Percentiles rank a stretch among this genome's conserved stretches.
phyloP scores from a whole-genome alignment of 2,329 filamentous ascomycete species.

The Trichoderma afroharzianum region DNA sequence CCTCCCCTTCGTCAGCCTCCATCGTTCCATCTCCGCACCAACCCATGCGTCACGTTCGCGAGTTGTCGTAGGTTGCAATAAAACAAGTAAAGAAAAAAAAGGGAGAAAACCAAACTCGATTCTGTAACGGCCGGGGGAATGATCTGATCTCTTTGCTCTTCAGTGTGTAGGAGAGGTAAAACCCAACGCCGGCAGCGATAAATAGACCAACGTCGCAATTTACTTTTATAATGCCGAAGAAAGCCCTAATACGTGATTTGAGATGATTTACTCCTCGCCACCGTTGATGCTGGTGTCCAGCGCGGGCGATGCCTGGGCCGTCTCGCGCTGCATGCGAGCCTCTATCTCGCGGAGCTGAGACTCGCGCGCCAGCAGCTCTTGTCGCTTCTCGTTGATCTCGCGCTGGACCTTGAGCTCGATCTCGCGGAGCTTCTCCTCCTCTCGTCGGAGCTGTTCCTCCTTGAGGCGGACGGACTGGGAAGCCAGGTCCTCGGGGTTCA shows the following conservation, averaged over 20 bases:
- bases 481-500: conserved; percentile 96
- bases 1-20: conserved; percentile 26
- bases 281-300: conserved; percentile 55
- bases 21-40: conserved; percentile 28
- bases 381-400: conserved; percentile 99
- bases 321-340: conserved; percentile 90
- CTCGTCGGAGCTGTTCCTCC: conserved; percentile 97
- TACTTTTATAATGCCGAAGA: conserved; percentile 31
- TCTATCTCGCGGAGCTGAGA: conserved; percentile 98
- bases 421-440: conserved; percentile 99
- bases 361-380: conserved; percentile 94
- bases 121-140: conserved; percentile 39
- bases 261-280: conserved; percentile 45
- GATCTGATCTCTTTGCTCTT: conserved; percentile 42
- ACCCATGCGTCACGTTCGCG: conserved; percentile 26
- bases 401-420: conserved; percentile 99
- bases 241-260: conserved; percentile 30
- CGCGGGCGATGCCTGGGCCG: conserved; percentile 43
- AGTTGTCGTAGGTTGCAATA: conserved; percentile 24
- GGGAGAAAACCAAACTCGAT: conserved; percentile 34
- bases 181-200: conserved; percentile 49
- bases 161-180: conserved; percentile 39
- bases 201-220: conserved; percentile 44
- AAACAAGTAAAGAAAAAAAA: conserved; percentile 24
- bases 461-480: conserved; percentile 97